Base-by-base conservation (phyloP, 305 asterid genomes). In the Rubia balearica region DNA sequence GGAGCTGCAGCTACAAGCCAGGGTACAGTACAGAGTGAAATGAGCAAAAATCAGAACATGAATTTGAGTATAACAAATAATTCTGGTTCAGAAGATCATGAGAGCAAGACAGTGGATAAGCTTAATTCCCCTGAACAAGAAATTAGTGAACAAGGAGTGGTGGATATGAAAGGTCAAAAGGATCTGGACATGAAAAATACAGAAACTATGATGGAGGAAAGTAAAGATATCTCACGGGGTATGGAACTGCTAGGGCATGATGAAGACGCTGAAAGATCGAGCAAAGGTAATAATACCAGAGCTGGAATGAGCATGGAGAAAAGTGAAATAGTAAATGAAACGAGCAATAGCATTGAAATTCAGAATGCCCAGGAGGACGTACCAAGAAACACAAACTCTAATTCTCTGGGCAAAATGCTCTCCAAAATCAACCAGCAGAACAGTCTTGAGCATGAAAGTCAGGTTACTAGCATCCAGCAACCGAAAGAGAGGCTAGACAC, bases 401-500 rank as follows among this genome's bases (percentile, higher is more conserved):
- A 42, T 12, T 66, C 53, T 43, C 75, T 67, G 33, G 69, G 57
- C 21, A 65, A 69, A 63, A 66, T 65, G 65, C 55, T 68, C 53
- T 53, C 49, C 17, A 62, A 76, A 40, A 43, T 19, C 38, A 60
- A 41, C 61, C 67, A 77, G 17, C 75, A 73, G 61, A 74, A 61
- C 19, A 1, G 30, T n/a, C 73, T 70, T 53, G 80, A 72, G 61
- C 72, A 56, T 11, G 64, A 66, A 49, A 72, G 75, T 61, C 61
- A 55, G 70, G 69, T 63, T 17, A 68, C 46, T 45, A 42, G 38
- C 55, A 42, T 38, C 62, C 72, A 41, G 48, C 73, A 74, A 65
- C 69, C 7, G 10, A 27, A n/a, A 62, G 80, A 77, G 74, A 78
- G 68, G 51, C 46, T 55, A 61, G 73, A 69, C 16, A 46, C 27